Conservation (phyloP, 768 basidiomycete species). For the Calvatia gigantea region DNA sequence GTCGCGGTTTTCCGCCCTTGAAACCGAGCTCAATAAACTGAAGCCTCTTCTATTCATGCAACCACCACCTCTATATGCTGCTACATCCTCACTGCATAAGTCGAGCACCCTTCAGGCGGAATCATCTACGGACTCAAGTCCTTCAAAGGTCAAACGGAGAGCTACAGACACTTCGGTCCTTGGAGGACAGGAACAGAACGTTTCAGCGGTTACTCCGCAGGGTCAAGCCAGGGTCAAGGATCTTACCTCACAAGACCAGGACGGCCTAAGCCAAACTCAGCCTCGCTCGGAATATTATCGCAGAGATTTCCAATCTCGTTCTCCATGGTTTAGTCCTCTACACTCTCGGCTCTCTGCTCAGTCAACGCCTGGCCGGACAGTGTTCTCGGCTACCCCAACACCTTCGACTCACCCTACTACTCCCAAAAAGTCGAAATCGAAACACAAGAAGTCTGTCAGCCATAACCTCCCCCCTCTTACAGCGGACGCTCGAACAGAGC, state of each 20-base stretch:
- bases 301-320: not conserved
- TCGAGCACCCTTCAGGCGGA: not conserved
- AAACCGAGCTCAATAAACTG: conserved; percentile 61
- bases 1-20: conserved; percentile 48
- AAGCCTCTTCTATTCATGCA: conserved; percentile 70
- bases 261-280: not conserved
- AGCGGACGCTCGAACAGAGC: conserved; percentile 69
- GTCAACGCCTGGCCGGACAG: conserved; percentile 4
- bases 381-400: conserved; percentile 15
- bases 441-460: conserved; percentile 13
- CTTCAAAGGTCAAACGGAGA: conserved; percentile 22
- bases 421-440: conserved; percentile 13
- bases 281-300: conserved; percentile 1
- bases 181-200: not conserved
- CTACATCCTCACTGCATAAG: not conserved
- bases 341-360: not conserved
- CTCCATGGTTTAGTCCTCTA: not conserved
- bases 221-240: not conserved
- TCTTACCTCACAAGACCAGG: not conserved
- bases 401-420: conserved; percentile 11
- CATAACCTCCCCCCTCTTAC: conserved; percentile 25
- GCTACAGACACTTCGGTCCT: conserved; percentile 2
- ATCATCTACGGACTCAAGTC: not conserved
- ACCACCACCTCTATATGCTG: conserved; percentile 30
- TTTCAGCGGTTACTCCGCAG: not conserved